phyloP scores from a whole-genome alignment of 2,329 filamentous ascomycete species.

The Cytospora piceae region DNA sequence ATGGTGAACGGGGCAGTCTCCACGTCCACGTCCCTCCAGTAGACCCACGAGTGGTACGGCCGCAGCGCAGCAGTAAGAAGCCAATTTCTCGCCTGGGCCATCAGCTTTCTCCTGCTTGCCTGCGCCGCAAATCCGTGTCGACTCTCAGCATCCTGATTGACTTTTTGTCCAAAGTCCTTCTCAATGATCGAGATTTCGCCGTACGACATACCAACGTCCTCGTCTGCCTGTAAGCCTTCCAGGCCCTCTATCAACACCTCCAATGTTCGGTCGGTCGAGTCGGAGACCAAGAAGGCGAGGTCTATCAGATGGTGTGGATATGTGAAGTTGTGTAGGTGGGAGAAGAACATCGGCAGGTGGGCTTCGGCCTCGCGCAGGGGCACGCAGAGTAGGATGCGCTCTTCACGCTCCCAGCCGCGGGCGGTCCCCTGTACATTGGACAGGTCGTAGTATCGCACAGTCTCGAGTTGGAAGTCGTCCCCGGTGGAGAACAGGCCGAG shows the following conservation, averaged over 20 bases:
- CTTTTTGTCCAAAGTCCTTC: slow-evolving; percentile 98
- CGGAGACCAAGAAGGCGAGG: slow-evolving; percentile 93
- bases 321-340: slow-evolving; percentile 93
- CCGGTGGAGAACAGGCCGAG: slow-evolving; percentile 70
- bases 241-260: slow-evolving; percentile 74
- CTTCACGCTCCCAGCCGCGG: slow-evolving; percentile 93
- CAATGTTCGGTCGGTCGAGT: slow-evolving; percentile 92
- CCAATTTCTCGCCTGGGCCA: slow-evolving; percentile 98
- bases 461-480: slow-evolving; percentile 82
- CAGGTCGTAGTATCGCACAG: slow-evolving; percentile 95
- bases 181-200: slow-evolving; percentile 98
- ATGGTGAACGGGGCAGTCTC: slow-evolving; percentile 97
- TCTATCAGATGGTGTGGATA: slow-evolving; percentile 97
- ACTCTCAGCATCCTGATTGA: slow-evolving; percentile 96
- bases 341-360: slow-evolving; percentile 97
- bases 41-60: slow-evolving; percentile 98
- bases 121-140: slow-evolving; percentile 97
- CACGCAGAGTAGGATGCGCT: slow-evolving; percentile 92
- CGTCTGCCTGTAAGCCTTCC: slow-evolving; percentile 76
- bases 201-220: slow-evolving; percentile 80
- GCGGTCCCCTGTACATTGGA: slow-evolving; percentile 89
- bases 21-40: slow-evolving; percentile 98
- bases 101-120: slow-evolving; percentile 89
- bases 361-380: slow-evolving; percentile 90
- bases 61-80: slow-evolving; percentile 88